These are phyloP conservation scores for Cetradonia linearis DNA, from an alignment of 495 filamentous ascomycete species.

Conservation along the genomic window DNA sequence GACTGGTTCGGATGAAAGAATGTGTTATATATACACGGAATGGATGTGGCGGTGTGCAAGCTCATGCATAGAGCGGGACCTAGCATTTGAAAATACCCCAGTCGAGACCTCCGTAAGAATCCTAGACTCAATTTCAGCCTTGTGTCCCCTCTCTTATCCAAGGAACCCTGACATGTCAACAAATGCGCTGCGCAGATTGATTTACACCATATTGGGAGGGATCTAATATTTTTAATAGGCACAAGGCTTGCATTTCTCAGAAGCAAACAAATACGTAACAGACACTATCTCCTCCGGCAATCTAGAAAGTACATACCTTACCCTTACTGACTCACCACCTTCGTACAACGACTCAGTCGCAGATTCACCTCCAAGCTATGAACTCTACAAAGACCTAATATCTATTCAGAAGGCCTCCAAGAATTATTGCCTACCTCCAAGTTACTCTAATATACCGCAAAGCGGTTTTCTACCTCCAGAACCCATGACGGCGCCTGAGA, in stretches of 20 bases:
- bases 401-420: neutral
- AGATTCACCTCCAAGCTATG: slow-evolving; percentile 39
- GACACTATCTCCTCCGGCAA: neutral
- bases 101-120: slow-evolving; percentile 16
- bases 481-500: slow-evolving; percentile 29
- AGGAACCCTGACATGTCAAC: neutral
- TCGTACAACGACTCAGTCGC: slow-evolving; percentile 36
- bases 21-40: neutral
- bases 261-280: slow-evolving; percentile 1
- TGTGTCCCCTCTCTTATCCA: neutral
- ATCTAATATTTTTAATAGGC: neutral
- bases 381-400: neutral
- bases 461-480: slow-evolving; percentile 29
- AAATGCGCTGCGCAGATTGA: neutral
- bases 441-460: slow-evolving; percentile 21
- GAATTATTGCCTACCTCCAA: slow-evolving; percentile 30
- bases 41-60: slow-evolving; percentile 22
- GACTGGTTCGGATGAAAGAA: slow-evolving; percentile 25
- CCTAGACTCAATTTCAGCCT: slow-evolving; percentile 8
- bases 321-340: slow-evolving; percentile 29
- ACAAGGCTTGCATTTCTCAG: neutral
- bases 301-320: neutral
- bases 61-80: slow-evolving; percentile 15
- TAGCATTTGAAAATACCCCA: slow-evolving; percentile 15
- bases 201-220: neutral